Evolutionary conservation across 1,284 basidiomycete species (phyloP).

Genomic region (Ceratobasidium sp.): DNA sequence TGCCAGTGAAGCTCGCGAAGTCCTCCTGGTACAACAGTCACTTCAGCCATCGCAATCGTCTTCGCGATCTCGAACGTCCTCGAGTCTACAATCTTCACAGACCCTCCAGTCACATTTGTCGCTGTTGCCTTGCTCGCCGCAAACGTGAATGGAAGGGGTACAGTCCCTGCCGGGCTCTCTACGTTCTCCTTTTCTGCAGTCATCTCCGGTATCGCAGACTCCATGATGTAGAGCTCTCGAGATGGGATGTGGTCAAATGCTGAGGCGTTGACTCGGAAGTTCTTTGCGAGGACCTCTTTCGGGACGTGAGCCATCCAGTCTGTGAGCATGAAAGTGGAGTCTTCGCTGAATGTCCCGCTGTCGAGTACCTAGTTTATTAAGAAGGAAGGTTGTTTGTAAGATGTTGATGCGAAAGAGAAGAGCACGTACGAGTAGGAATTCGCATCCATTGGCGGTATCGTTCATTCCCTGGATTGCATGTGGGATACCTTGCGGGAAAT

Average conservation of each 20-base stretch:
- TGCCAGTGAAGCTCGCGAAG: slow-evolving; percentile 62
- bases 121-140: slow-evolving; percentile 66
- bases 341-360: slow-evolving; percentile 74
- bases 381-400: slow-evolving; percentile 29
- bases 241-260: slow-evolving; percentile 57
- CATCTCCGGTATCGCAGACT: background rate
- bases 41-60: slow-evolving; percentile 13
- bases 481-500: slow-evolving; percentile 76
- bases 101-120: slow-evolving; percentile 54
- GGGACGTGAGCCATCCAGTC: slow-evolving; percentile 67
- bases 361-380: slow-evolving; percentile 69
- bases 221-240: slow-evolving; percentile 54
- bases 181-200: slow-evolving; percentile 54
- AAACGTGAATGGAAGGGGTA: slow-evolving; percentile 69
- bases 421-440: slow-evolving; percentile 73
- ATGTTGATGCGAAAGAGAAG: background rate
- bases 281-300: slow-evolving; percentile 65
- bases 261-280: slow-evolving; percentile 17
- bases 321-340: slow-evolving; percentile 73
- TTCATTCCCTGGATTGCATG: slow-evolving; percentile 76
- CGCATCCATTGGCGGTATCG: slow-evolving; percentile 69
- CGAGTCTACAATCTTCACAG: slow-evolving; percentile 13
- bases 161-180: slow-evolving; percentile 65
- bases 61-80: slow-evolving; percentile 6
- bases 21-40: background rate